These are phyloP conservation scores for Pisolithus tinctorius DNA, from an alignment of 768 basidiomycete species.

Conservation along the genomic window DNA sequence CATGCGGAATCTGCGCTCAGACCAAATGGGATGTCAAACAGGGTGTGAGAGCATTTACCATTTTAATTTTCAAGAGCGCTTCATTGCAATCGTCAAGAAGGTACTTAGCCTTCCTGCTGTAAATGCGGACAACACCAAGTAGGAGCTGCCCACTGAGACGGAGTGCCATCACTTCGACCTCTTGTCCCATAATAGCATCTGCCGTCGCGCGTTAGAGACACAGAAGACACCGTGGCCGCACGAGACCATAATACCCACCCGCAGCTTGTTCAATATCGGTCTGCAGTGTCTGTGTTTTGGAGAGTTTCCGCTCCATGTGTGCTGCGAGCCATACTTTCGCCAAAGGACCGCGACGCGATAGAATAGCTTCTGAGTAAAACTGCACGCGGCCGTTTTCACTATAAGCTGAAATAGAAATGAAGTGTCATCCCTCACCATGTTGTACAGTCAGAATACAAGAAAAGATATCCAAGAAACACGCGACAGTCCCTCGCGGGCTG, in stretches of 20 bases:
- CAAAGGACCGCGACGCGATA: constrained; percentile 88
- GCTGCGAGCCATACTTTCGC: constrained; percentile 99
- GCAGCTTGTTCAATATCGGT: constrained; percentile 95
- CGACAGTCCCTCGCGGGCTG: background rate
- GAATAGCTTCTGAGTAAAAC: constrained; percentile 93
- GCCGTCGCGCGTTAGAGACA: background rate
- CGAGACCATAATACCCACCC: constrained; percentile 34
- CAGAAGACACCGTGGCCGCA: background rate
- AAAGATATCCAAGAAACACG: constrained; percentile 15
- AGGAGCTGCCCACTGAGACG: constrained; percentile 95
- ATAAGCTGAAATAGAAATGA: background rate
- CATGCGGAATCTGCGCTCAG: constrained; percentile 1
- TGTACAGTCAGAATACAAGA: constrained; percentile 11
- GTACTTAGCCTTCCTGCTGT: constrained; percentile 96
- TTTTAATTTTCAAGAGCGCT: constrained; percentile 89
- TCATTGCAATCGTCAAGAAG: constrained; percentile 97
- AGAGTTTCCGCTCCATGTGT: constrained; percentile 97
- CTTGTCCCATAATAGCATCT: constrained; percentile 93
- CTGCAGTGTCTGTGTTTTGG: constrained; percentile 89
- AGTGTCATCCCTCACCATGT: constrained; percentile 14
- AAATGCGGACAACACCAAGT: constrained; percentile 94
- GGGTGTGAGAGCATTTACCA: constrained; percentile 45
- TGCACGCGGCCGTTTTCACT: constrained; percentile 20
- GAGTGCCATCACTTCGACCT: constrained; percentile 88
- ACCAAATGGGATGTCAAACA: background rate